These are phyloP conservation scores for Yamadazyma songkhlaensis DNA, from an alignment of 1,139 yeast genomes.

Conservation along the genomic window DNA sequence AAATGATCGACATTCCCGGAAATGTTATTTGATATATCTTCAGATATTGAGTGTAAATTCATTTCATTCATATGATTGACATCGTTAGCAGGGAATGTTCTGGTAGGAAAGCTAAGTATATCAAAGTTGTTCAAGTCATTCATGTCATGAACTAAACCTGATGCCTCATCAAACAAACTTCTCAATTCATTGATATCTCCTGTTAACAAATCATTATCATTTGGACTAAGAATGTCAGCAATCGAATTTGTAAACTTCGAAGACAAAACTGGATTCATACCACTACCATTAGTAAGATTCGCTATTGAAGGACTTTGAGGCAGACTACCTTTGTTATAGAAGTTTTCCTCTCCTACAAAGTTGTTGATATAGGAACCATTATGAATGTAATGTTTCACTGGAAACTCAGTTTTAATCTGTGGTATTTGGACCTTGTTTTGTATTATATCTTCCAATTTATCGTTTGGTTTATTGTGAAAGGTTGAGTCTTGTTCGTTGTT, in stretches of 20 bases:
- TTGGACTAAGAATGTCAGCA: constrained; percentile 28
- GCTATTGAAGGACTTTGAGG: not conserved
- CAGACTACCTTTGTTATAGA: not conserved
- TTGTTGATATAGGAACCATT: constrained; percentile 13
- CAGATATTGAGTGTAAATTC: constrained; percentile 6
- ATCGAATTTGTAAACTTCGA: constrained; percentile 19
- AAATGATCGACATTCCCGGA: not conserved
- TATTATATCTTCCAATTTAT: not conserved
- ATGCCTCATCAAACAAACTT: constrained; percentile 48
- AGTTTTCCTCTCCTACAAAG: constrained; percentile 8
- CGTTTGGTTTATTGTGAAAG: not conserved
- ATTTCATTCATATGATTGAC: not conserved
- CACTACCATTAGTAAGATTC: not conserved
- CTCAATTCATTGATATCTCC: constrained; percentile 14
- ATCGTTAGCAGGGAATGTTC: not conserved
- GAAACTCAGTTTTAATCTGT: constrained; percentile 2
- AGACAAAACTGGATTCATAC: not conserved
- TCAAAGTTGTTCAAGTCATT: constrained; percentile 36
- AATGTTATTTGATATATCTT: not conserved
- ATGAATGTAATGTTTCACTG: constrained; percentile 13
- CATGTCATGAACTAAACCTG: constrained; percentile 48
- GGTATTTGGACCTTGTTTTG: not conserved
- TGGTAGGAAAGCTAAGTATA: constrained; percentile 8
- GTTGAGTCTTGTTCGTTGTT: not conserved
- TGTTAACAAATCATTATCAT: constrained; percentile 8